Evolutionary conservation across 768 basidiomycete genomes (phyloP).

Genomic region (Boletus sensibilis): DNA sequence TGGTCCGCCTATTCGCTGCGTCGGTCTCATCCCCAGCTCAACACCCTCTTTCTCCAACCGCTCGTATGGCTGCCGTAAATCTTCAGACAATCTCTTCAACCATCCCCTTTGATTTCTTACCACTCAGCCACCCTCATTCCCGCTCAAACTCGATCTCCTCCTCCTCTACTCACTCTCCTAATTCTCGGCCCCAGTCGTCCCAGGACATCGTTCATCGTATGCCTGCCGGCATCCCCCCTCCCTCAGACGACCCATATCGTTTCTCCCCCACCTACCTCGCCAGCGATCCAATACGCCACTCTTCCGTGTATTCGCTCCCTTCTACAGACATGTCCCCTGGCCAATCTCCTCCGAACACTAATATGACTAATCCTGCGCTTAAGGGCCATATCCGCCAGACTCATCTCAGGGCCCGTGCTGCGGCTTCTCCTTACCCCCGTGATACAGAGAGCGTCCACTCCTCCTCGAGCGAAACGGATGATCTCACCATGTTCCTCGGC

Average conservation of each 20-base stretch:
- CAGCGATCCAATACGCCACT: conserved; percentile 45
- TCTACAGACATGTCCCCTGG: conserved; percentile 43
- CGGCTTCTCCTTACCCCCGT: conserved; percentile 82
- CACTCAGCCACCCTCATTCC: conserved; percentile 61
- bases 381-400: conserved; percentile 75
- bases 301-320: conserved; percentile 43
- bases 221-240: conserved; percentile 48
- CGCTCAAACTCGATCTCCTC: conserved; percentile 79
- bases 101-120: conserved; percentile 71
- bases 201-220: conserved; percentile 60
- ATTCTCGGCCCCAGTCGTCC: conserved; percentile 76
- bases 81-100: conserved; percentile 68
- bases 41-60: conserved; percentile 39
- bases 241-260: conserved; percentile 70
- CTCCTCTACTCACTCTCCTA: conserved; percentile 67
- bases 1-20: conserved; percentile 52
- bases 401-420: conserved; percentile 77
- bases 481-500: conserved; percentile 74
- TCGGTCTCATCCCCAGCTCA: conserved; percentile 31
- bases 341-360: conserved; percentile 75
- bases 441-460: conserved; percentile 86
- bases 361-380: conserved; percentile 69
- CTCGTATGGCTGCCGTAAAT: conserved; percentile 68
- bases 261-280: conserved; percentile 55
- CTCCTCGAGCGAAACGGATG: conserved; percentile 87